These are phyloP conservation scores for Ophiostoma tasmaniense DNA, from an alignment of 2,329 filamentous ascomycete genomes.

Conservation along the genomic window DNA sequence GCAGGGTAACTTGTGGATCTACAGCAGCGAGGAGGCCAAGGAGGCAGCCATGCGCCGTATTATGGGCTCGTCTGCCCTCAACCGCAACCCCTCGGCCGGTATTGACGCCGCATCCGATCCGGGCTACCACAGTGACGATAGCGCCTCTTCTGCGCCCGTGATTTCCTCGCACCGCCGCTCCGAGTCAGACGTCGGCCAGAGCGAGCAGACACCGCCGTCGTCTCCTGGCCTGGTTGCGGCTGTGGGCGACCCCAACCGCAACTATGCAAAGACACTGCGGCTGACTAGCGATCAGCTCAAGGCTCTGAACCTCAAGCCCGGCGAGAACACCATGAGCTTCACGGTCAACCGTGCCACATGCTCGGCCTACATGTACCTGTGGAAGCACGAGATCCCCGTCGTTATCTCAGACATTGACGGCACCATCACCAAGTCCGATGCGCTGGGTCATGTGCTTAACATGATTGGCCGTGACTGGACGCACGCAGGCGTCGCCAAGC, in stretches of 20 bases:
- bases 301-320: constrained; percentile 68
- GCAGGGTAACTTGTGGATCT: constrained; percentile 97
- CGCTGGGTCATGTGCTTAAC: constrained; percentile 85
- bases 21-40: constrained; percentile 94
- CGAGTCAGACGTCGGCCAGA: constrained; percentile 55
- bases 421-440: constrained; percentile 96
- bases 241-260: constrained; percentile 63
- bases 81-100: constrained; percentile 44
- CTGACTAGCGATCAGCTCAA: constrained; percentile 94
- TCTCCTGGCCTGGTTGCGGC: constrained; percentile 55
- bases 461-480: constrained; percentile 98
- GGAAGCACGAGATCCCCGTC: constrained; percentile 83
- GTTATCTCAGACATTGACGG: constrained; percentile 98
- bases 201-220: constrained; percentile 54
- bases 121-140: constrained; percentile 89
- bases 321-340: constrained; percentile 91
- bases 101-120: constrained; percentile 86
- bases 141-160: constrained; percentile 40
- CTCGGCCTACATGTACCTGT: constrained; percentile 85
- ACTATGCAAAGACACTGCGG: constrained; percentile 93
- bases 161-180: constrained; percentile 48
- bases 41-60: constrained; percentile 68
- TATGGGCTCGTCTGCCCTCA: constrained; percentile 43
- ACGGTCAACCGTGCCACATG: constrained; percentile 94
- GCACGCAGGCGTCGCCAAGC: constrained; percentile 88